Base-by-base conservation (phyloP, 805 yeast genomes). In the Ogataea trehaloabstinens region DNA sequence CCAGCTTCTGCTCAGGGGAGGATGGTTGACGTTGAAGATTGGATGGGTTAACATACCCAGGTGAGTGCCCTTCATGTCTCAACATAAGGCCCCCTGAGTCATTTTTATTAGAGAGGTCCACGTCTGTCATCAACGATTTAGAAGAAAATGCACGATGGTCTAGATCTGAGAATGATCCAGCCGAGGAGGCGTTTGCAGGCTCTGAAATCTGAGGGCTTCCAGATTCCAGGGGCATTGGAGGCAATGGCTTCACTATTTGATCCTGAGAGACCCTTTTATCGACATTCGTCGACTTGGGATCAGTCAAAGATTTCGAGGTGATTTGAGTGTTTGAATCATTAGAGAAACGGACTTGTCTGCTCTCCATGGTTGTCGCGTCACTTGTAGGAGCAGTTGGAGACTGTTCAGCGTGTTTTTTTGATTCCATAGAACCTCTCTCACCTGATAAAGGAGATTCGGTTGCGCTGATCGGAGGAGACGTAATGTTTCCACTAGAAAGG, bases 1-100 rank as follows among this genome's bases (percentile, higher is more conserved):
- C 79, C 37, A 80, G 56, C 48, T 84, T 88, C 17, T 79, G 83
- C 28, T 78, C 71, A 2, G 80, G 70, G 8, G 37, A 81, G 72
- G 0, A 35, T 19, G 2, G n/a, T 35, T 39, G 16, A 20, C 30
- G 15, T 13, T 30, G 4, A n/a, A 18, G 15, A 16, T n/a, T 21
- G 4, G 38, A 20, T 12, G 38, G 38, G 4, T 22, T 35, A n/a
- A 19, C 35, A 17, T 19, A 21, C 16, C 28, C 5, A 19, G 24
- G 4, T 18, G 11, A 15, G 10, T 3, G 33, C 18, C 21, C n/a
- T n/a, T n/a, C n/a, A n/a, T n/a, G n/a, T n/a, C n/a, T n/a, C n/a
- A n/a, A n/a, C n/a, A n/a, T n/a, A n/a, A n/a, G n/a, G n/a, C n/a
- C n/a, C n/a, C n/a, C n/a, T n/a, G n/a, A n/a, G n/a, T n/a, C n/a